Conservation (phyloP, 202 grass and related monocot genomes). For the Hordeum pubiflorum region DNA sequence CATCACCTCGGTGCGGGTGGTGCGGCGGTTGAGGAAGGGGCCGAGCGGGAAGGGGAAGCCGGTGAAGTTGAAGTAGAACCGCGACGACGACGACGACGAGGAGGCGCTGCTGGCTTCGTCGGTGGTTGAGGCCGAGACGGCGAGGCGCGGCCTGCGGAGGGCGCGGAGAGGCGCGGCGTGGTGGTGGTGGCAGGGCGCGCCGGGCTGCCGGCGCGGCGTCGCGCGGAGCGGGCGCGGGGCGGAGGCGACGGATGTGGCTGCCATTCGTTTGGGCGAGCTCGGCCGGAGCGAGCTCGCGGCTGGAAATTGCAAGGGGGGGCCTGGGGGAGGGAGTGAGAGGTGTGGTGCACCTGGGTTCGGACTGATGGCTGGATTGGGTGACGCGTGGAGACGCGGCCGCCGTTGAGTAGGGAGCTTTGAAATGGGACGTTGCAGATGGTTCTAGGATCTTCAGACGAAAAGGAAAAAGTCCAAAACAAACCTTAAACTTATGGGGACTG, state of each 20-base stretch:
- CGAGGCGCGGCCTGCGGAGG: slow-evolving; percentile 23
- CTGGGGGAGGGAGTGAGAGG: not conserved
- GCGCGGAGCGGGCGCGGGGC: slow-evolving; percentile 22
- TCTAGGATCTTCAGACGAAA: too few relatives aligned
- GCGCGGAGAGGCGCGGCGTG: not conserved
- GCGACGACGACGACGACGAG: not conserved
- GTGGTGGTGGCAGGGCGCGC: not conserved
- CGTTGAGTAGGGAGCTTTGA: not conserved
- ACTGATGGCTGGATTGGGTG: slow-evolving; percentile 25
- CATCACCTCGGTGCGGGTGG: slow-evolving; percentile 67
- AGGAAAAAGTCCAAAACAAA: too few relatives aligned
- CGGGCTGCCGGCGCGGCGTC: not conserved
- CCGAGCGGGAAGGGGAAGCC: slow-evolving; percentile 96
- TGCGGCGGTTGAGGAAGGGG: slow-evolving; percentile 84
- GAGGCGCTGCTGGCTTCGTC: not conserved
- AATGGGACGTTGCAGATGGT: not conserved
- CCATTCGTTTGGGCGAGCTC: not conserved
- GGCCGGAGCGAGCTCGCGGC: not conserved
- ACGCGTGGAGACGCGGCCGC: not conserved
- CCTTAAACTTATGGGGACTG: too few relatives aligned
- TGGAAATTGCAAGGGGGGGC: not conserved
- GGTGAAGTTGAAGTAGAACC: slow-evolving; percentile 91
- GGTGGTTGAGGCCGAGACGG: slow-evolving; percentile 32
- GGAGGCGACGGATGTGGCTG: slow-evolving; percentile 34
- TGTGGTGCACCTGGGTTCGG: not conserved